Base-by-base conservation (phyloP, 1,284 basidiomycete species). In the Ganoderma resinaceum region DNA sequence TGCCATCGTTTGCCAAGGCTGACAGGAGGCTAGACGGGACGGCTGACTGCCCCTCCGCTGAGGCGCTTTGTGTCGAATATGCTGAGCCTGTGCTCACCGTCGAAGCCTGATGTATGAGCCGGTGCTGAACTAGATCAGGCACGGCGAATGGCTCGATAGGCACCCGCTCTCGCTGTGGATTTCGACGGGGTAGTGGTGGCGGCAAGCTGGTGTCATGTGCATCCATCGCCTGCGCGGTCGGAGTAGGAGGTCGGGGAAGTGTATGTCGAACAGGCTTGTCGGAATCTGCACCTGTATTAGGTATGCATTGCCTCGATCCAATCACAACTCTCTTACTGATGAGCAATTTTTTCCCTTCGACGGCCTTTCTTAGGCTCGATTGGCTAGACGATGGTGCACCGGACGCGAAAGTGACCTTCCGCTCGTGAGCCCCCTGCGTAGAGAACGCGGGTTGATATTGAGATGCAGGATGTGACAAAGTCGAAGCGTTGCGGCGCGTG, bases 401-500 rank as follows among this genome's bases (percentile, higher is more conserved):
- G 35, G 73, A 61, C 4, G 61, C 71, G 61, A 80, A 80, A 18
- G 71, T 77, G 69, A 80, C 78, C 64, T 72, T 80, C 18, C 78
- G 71, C 16, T 55, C 68, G 7, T 73, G 66, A 3, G 66, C 74
- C 23, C 65, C 61, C 26, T 70, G 69, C 33, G 64, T 23, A 35
- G 65, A 52, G 65, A 70, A 71, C 26, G 73, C 57, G 29, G 76
- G 75, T 35, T 68, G 68, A 67, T 76, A 74, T 49, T 71, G 71
- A 65, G 60, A 43, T 31, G 65, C 60, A 53, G 74, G 65, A 31
- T 64, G 66, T 31, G 74, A 66, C 65, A 72, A 62, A 62, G 64
- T 73, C 42, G 70, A 72, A 2, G 84, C 81, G 66, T 85, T 85
- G 62, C 77, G 79, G 23, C 80, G 74, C 4, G 84, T 85, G 72